These are phyloP conservation scores for Westerdykella aurantiaca DNA, from an alignment of 2,329 filamentous ascomycete genomes.

Conservation along the genomic window DNA sequence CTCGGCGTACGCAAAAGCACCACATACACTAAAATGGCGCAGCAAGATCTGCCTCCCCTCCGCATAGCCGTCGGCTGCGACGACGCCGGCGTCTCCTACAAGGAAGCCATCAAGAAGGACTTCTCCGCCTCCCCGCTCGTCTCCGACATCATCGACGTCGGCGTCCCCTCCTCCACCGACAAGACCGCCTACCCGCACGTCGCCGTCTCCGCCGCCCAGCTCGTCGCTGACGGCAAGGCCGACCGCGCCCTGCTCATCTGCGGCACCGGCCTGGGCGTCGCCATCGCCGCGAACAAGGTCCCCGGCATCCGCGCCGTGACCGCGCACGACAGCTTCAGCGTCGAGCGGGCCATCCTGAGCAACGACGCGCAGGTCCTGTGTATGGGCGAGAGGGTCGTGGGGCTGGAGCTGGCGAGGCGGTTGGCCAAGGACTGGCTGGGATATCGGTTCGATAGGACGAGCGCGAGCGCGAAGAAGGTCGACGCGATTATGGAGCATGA, in stretches of 20 bases:
- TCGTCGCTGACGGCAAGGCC: slow-evolving; percentile 57
- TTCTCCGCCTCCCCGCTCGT: slow-evolving; percentile 64
- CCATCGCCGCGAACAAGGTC: slow-evolving; percentile 85
- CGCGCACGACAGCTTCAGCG: slow-evolving; percentile 78
- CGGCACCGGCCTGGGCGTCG: slow-evolving; percentile 80
- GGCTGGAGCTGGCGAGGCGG: slow-evolving; percentile 70
- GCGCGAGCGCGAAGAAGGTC: slow-evolving; percentile 56
- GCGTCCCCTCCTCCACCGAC: slow-evolving; percentile 59
- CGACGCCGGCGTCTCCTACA: slow-evolving; percentile 73
- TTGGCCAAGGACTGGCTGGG: slow-evolving; percentile 76
- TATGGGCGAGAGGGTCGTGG: slow-evolving; percentile 78
- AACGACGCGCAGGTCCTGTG: slow-evolving; percentile 86
- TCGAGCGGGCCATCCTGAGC: slow-evolving; percentile 73
- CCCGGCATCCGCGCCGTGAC: slow-evolving; percentile 81
- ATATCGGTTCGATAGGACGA: slow-evolving; percentile 69
- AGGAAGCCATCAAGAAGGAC: slow-evolving; percentile 68
- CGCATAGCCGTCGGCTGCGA: slow-evolving; percentile 60
- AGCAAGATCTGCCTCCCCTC: slow-evolving; percentile 29
- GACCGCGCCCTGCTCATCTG: slow-evolving; percentile 80
- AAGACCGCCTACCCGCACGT: slow-evolving; percentile 78
- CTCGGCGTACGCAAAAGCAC: slow-evolving; percentile 3
- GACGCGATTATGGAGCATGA: slow-evolving; percentile 46
- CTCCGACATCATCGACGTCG: slow-evolving; percentile 65
- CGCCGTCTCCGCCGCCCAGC: slow-evolving; percentile 64
- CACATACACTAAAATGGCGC: slow-evolving; percentile 7